Evolutionary conservation across 2,329 filamentous ascomycete genomes (phyloP).

Genomic region (Cladophialophora psammophila): DNA sequence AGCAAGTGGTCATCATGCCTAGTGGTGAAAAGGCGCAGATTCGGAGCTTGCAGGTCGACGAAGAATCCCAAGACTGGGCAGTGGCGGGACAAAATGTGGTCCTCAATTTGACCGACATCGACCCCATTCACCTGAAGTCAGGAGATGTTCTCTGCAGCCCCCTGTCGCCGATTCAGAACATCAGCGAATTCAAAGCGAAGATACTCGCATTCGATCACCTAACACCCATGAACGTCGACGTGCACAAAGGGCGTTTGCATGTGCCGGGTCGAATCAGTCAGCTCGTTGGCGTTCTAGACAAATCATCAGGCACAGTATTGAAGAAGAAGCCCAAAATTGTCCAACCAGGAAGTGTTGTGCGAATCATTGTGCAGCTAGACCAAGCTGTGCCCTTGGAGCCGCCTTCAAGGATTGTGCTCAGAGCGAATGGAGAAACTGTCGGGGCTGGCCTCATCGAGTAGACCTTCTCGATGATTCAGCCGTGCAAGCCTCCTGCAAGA

Average conservation of each 20-base stretch:
- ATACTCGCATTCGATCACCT: constrained; percentile 88
- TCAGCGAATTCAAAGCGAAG: constrained; percentile 80
- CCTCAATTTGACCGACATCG: constrained; percentile 84
- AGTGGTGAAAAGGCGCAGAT: constrained; percentile 80
- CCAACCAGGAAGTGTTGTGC: constrained; percentile 77
- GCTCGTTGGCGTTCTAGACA: constrained; percentile 78
- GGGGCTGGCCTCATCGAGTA: constrained; percentile 85
- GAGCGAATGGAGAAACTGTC: constrained; percentile 81
- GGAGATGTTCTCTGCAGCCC: constrained; percentile 87
- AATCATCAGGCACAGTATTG: constrained; percentile 73
- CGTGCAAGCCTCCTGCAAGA: background rate
- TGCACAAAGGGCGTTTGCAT: constrained; percentile 85
- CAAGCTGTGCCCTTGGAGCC: constrained; percentile 79
- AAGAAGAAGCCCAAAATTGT: constrained; percentile 89
- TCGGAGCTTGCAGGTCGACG: constrained; percentile 80
- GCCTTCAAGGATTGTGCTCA: constrained; percentile 79
- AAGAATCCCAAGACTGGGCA: constrained; percentile 77
- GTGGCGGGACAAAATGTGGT: constrained; percentile 89
- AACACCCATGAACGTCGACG: constrained; percentile 85
- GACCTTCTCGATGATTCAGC: background rate
- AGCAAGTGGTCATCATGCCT: constrained; percentile 79
- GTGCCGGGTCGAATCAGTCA: constrained; percentile 75
- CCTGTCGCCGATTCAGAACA: constrained; percentile 70
- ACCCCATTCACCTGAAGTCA: constrained; percentile 78
- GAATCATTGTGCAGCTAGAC: constrained; percentile 77